A percentile compares a stretch with the other conserved stretches of the same genome.
These are phyloP conservation scores for Candida saitoana DNA, from an alignment of 805 yeast species.

Conservation along the genomic window DNA sequence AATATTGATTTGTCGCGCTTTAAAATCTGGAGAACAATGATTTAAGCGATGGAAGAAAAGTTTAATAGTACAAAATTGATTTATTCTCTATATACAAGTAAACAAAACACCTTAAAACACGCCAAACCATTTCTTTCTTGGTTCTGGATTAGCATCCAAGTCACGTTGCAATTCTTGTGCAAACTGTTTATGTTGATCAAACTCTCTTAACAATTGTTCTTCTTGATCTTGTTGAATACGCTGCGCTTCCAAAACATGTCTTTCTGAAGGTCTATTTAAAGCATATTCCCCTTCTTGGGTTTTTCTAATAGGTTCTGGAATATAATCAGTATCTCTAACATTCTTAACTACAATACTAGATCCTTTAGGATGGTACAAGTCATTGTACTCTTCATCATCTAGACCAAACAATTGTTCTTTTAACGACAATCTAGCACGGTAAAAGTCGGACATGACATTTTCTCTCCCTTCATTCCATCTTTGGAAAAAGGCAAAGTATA, in stretches of 20 bases:
- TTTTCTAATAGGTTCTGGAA: constrained; percentile 37
- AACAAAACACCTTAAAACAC: constrained; percentile 9
- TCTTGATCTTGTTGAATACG: constrained; percentile 65
- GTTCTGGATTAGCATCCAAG: constrained; percentile 3
- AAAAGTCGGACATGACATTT: constrained; percentile 65
- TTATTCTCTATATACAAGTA: too few relatives aligned
- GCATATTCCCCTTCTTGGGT: constrained; percentile 47
- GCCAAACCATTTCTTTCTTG: constrained; percentile 25
- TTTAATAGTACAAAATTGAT: too few relatives aligned
- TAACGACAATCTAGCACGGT: constrained; percentile 54
- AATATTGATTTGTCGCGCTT: too few relatives aligned
- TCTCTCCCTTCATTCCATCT: constrained; percentile 85
- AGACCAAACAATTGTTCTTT: constrained; percentile 57
- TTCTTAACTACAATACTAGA: constrained; percentile 37
- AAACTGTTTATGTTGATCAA: constrained; percentile 21
- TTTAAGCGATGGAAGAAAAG: too few relatives aligned
- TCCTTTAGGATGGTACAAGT: constrained; percentile 48
- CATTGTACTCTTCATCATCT: constrained; percentile 57
- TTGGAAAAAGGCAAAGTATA: constrained; percentile 66
- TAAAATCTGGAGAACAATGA: too few relatives aligned
- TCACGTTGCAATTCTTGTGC: constrained; percentile 17
- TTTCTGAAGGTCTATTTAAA: constrained; percentile 63
- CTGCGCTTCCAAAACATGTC: constrained; percentile 73
- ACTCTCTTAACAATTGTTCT: constrained; percentile 39
- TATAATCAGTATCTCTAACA: constrained; percentile 41